Evolutionary conservation across 2,329 filamentous ascomycete genomes (phyloP).

Genomic region (Xylariaceae sp.): DNA sequence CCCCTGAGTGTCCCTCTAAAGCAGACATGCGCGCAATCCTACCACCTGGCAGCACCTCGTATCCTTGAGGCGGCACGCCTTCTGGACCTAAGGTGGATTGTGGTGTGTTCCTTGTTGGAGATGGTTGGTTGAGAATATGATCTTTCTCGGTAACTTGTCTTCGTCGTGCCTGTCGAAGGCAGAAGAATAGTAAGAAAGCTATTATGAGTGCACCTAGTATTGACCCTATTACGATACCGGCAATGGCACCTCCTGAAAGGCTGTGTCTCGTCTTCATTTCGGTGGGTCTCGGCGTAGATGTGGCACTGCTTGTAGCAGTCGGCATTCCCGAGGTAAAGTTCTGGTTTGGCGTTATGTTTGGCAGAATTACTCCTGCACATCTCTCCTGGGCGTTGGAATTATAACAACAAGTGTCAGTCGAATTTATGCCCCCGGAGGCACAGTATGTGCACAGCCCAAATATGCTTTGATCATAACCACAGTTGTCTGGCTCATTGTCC

Average conservation of each 20-base stretch:
- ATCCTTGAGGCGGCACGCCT: conserved; percentile 43
- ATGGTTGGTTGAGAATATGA: conserved; percentile 85
- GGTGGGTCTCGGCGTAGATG: conserved; percentile 30
- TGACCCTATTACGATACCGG: conserved; percentile 81
- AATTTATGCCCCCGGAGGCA: conserved; percentile 73
- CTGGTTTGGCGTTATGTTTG: conserved; percentile 66
- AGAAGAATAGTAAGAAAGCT: conserved; percentile 63
- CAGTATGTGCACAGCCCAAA: conserved; percentile 85
- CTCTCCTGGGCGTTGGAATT: conserved; percentile 67
- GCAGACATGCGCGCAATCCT: conserved; percentile 95
- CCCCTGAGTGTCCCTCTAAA: conserved; percentile 67
- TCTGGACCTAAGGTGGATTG: conserved; percentile 36
- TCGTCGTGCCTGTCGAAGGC: conserved; percentile 50
- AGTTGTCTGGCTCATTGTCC: conserved; percentile 78
- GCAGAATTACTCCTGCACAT: conserved; percentile 73
- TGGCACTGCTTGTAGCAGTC: conserved; percentile 42
- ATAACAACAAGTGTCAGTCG: conserved; percentile 92
- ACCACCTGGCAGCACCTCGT: conserved; percentile 75
- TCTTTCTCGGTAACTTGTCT: conserved; percentile 56
- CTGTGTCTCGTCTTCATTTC: conserved; percentile 30
- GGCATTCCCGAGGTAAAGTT: conserved; percentile 47
- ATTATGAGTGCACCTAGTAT: conserved; percentile 65
- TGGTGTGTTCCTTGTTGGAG: conserved; percentile 55
- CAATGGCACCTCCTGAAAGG: conserved; percentile 81
- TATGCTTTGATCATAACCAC: conserved; percentile 69